These are phyloP conservation scores for Penicillium macrosclerotiorum DNA, from an alignment of 495 filamentous ascomycete species.

Conservation along the genomic window DNA sequence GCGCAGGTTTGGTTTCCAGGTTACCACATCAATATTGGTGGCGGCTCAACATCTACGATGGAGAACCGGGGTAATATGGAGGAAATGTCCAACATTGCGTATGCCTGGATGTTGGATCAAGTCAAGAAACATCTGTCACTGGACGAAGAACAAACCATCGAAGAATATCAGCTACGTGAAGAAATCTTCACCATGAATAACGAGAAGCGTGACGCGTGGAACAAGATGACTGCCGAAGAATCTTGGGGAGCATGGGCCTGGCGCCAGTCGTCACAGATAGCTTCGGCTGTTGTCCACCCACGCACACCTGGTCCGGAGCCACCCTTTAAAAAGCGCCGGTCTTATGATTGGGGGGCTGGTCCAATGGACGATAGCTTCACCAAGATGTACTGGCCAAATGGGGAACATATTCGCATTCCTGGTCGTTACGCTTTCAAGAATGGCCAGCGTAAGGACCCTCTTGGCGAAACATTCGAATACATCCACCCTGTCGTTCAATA, in stretches of 20 bases:
- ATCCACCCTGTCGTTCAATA: conserved; percentile 19
- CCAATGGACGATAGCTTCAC: conserved; percentile 17
- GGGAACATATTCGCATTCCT: conserved; percentile 14
- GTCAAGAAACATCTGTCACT: conserved; percentile 14
- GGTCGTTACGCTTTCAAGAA: conserved; percentile 10
- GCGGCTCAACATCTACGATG: conserved; percentile 15
- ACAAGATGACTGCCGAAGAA: not conserved
- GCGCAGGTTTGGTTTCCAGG: conserved; percentile 38
- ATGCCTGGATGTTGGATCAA: conserved; percentile 25
- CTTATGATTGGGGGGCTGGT: conserved; percentile 20
- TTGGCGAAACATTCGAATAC: conserved; percentile 14
- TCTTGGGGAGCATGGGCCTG: conserved; percentile 7
- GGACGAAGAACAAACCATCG: conserved; percentile 10
- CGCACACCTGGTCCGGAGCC: not conserved
- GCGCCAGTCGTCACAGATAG: not conserved
- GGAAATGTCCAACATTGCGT: conserved; percentile 23
- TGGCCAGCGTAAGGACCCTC: conserved; percentile 4
- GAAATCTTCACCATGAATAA: not conserved
- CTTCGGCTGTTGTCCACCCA: conserved; percentile 4
- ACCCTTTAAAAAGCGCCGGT: not conserved
- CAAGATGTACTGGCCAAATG: conserved; percentile 20
- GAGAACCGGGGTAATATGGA: conserved; percentile 19
- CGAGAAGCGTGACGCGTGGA: not conserved
- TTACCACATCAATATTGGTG: conserved; percentile 48
- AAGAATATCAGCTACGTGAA: conserved; percentile 11